Base-by-base conservation (phyloP, 2,329 filamentous ascomycete genomes). In the Pseudogymnoascus sp. region DNA sequence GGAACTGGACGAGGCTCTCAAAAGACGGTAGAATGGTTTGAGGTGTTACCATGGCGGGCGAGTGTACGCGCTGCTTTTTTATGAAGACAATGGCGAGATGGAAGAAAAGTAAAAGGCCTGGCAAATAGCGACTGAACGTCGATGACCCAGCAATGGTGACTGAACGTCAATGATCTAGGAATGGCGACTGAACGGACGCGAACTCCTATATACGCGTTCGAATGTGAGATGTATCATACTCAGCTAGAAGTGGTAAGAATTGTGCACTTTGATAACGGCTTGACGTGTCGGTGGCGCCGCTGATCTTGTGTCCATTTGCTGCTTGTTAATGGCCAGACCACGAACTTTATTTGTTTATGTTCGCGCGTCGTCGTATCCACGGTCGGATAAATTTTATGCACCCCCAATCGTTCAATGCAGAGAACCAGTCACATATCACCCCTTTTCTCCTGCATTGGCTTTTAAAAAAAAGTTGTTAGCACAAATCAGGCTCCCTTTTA, bases 211-310 rank as follows among this genome's bases (percentile, higher is more conserved):
- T 56, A 56, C 50, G 50, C 50, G 50, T 35, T 35, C 50, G 11
- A 35, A 56, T 33, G 28, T 56, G 50, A 33, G 50, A 56, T 56
- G 50, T 56, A 56, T 56, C 50, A 56, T 35, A 33, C 50, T 35
- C 50, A 33, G n/a, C 50, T 14, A 6, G 10, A 56, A 56, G 5
- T 56, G 50, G 28, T 33, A 33, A 8, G 50, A 56, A 56, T 56
- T 56, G 50, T 56, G 50, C 50, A 56, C n/a, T 56, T 56, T 56
- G 50, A 56, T 56, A 56, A 56, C 50, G 16, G 50, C 50, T 19
- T 3, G 50, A 56, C 16, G 50, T 33, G 50, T 56, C 50, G 28
- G 50, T 56, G 50, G 50, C 50, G 50, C 16, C 50, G 50, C 50
- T 56, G 50, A 56, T 56, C 50, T 28, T 22, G 14, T 19, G 28